These are phyloP conservation scores for Apiosordaria backusii DNA, from an alignment of 495 filamentous ascomycete species.

Conservation along the genomic window DNA sequence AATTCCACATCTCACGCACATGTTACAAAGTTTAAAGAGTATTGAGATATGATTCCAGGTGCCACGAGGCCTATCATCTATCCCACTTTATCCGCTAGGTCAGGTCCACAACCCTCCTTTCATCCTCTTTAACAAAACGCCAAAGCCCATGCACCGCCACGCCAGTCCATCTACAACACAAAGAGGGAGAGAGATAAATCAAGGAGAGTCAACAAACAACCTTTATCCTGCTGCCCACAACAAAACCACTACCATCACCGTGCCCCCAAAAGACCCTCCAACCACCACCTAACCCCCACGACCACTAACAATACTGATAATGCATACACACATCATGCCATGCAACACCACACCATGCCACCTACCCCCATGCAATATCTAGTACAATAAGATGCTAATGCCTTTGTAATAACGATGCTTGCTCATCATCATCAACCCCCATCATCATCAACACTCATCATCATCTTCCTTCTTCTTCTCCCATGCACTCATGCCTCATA, in stretches of 20 bases:
- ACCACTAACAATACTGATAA: background rate
- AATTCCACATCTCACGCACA: too few relatives aligned
- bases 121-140: background rate
- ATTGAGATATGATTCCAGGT: background rate
- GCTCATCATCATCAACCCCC: constrained; percentile 9
- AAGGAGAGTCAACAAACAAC: background rate
- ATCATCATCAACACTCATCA: constrained; percentile 7
- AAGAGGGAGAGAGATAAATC: background rate
- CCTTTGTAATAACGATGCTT: background rate
- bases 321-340: background rate
- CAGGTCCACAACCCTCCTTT: background rate
- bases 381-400: constrained; percentile 6
- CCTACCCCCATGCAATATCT: background rate
- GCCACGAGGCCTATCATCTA: background rate
- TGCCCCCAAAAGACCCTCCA: too few relatives aligned
- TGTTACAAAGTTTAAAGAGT: background rate
- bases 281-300: background rate
- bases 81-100: background rate
- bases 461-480: background rate
- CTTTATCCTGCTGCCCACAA: background rate
- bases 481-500: background rate
- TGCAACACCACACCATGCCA: background rate
- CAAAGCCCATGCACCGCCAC: background rate
- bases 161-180: background rate
- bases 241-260: too few relatives aligned